Conservation (phyloP, 1,139 yeast genomes). For the Suhomyces atakaporum region DNA sequence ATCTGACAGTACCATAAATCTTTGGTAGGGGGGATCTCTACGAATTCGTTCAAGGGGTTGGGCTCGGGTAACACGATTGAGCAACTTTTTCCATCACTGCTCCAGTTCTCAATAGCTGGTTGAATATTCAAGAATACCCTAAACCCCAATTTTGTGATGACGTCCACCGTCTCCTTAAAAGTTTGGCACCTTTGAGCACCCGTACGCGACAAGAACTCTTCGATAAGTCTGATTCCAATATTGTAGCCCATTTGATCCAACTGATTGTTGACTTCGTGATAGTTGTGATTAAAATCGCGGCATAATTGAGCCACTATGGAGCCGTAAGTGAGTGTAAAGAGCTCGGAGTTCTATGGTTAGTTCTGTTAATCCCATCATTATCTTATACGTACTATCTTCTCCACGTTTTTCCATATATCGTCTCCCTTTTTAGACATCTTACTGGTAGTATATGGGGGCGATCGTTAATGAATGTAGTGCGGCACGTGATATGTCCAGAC, state of each 20-base stretch:
- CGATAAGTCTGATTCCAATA: slow-evolving; percentile 88
- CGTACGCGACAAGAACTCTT: slow-evolving; percentile 87
- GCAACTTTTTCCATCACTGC: slow-evolving; percentile 72
- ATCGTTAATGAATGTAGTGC: not conserved
- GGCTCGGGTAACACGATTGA: slow-evolving; percentile 68
- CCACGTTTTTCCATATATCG: slow-evolving; percentile 91
- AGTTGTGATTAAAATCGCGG: slow-evolving; percentile 76
- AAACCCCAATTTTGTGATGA: slow-evolving; percentile 83
- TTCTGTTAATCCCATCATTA: too few species aligned
- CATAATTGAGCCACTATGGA: slow-evolving; percentile 93
- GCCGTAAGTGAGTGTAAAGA: slow-evolving; percentile 91
- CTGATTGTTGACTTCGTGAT: slow-evolving; percentile 75
- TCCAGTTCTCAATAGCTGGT: slow-evolving; percentile 79
- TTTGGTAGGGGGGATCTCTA: slow-evolving; percentile 72
- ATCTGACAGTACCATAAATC: slow-evolving; percentile 93
- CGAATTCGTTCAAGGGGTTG: slow-evolving; percentile 93
- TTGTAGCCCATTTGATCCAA: slow-evolving; percentile 93
- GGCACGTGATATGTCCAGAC: not conserved
- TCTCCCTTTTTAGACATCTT: slow-evolving; percentile 53
- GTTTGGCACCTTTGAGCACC: slow-evolving; percentile 79
- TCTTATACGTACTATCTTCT: slow-evolving; percentile 69
- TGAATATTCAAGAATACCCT: slow-evolving; percentile 82
- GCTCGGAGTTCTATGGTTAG: slow-evolving; percentile 68
- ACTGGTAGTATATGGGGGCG: not conserved
- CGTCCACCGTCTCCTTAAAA: slow-evolving; percentile 86